Percentiles rank a stretch among this genome's conserved stretches.
Evolutionary conservation across 768 basidiomycete genomes (phyloP).

Genomic region (Chalciporus sphaerocephalus): DNA sequence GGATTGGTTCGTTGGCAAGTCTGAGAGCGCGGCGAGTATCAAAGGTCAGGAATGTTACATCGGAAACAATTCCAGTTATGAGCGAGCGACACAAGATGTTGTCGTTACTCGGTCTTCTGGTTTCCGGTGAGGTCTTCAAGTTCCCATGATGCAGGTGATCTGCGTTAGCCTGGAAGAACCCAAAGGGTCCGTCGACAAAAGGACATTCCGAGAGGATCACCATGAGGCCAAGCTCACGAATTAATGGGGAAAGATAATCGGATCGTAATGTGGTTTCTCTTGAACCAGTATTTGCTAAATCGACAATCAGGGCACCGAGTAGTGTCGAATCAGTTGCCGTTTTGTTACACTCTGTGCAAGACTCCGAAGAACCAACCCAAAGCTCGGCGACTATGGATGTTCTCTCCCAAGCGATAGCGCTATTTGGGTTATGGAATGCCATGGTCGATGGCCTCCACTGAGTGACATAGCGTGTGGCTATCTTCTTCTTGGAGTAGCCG

Average conservation of each 20-base stretch:
- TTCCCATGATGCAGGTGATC: neutral
- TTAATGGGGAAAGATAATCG: neutral
- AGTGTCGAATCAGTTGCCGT: neutral
- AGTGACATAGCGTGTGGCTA: no score
- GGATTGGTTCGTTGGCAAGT: neutral
- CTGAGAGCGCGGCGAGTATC: constrained; percentile 1
- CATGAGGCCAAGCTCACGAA: neutral
- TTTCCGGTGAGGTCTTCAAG: neutral
- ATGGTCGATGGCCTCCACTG: neutral
- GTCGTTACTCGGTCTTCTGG: constrained; percentile 6
- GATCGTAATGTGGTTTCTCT: neutral
- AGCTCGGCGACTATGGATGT: neutral
- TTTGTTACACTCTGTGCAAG: neutral
- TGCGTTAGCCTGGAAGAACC: constrained; percentile 10
- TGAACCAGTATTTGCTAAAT: neutral
- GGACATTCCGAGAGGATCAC: constrained; percentile 16
- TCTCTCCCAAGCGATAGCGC: neutral
- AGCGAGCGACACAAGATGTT: constrained; percentile 12
- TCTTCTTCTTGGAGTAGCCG: no score
- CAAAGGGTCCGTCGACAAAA: constrained; percentile 16
- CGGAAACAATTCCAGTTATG: constrained; percentile 15
- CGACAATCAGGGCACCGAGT: neutral
- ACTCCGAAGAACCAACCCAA: neutral
- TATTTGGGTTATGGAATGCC: neutral
- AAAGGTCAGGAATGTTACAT: constrained; percentile 18